These are phyloP conservation scores for Blastobotrys parvus DNA, from an alignment of 805 yeast species.

Conservation along the genomic window DNA sequence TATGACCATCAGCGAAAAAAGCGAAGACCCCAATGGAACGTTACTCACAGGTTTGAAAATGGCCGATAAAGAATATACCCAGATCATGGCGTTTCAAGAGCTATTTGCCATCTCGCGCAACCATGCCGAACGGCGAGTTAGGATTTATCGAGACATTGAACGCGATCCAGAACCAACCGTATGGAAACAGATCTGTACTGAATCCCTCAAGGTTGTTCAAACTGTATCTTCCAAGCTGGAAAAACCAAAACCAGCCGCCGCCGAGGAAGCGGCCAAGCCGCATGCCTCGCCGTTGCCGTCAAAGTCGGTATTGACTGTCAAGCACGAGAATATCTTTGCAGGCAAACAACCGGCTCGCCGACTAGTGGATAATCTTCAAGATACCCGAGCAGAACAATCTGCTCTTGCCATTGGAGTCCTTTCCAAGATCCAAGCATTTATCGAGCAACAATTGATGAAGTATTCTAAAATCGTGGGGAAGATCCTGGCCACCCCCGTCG, in stretches of 20 bases:
- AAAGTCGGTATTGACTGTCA: slow-evolving; percentile 3
- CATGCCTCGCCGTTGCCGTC: slow-evolving; percentile 1
- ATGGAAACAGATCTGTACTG: slow-evolving; percentile 27
- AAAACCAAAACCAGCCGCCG: slow-evolving; percentile 4
- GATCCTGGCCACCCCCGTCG: slow-evolving; percentile 21
- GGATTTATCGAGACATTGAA: slow-evolving; percentile 30
- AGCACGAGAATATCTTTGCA: slow-evolving; percentile 5
- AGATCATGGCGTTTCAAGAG: slow-evolving; percentile 32
- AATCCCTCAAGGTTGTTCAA: slow-evolving; percentile 17
- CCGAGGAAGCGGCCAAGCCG: slow-evolving; percentile 6
- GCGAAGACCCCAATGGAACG: slow-evolving; percentile 30
- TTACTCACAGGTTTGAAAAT: slow-evolving; percentile 29
- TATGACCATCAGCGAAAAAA: slow-evolving; percentile 19
- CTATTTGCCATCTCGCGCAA: slow-evolving; percentile 24
- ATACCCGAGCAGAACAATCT: slow-evolving; percentile 20
- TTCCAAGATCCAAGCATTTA: background rate
- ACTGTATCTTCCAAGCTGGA: slow-evolving; percentile 6
- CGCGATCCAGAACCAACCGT: slow-evolving; percentile 20
- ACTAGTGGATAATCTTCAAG: slow-evolving; percentile 19
- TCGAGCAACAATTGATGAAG: background rate
- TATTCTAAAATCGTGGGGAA: slow-evolving; percentile 8
- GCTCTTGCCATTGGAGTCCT: slow-evolving; percentile 12
- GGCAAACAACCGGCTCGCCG: slow-evolving; percentile 1
- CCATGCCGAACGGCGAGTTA: slow-evolving; percentile 24
- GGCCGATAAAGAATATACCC: slow-evolving; percentile 19